Conservation (phyloP, 164 flowering plant species). For the Akebia trifoliata region DNA sequence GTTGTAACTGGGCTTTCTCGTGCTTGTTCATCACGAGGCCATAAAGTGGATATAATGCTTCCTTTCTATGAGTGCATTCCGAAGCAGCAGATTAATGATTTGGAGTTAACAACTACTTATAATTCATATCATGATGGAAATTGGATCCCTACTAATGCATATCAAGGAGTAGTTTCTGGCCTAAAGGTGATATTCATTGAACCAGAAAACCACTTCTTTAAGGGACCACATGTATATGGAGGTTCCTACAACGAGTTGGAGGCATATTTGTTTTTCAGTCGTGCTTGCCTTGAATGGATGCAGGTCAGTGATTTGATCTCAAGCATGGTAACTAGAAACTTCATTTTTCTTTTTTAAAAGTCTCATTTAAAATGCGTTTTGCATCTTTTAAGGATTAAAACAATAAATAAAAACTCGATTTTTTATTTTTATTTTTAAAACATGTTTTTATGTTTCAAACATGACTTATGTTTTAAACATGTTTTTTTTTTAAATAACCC, state of each 20-base stretch:
- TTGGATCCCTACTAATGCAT: conserved; percentile 51
- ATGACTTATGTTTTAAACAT: no score
- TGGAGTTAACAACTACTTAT: conserved; percentile 33
- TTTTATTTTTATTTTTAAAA: no score
- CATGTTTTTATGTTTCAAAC: no score
- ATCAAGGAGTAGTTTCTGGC: conserved; percentile 49
- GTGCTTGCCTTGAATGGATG: conserved; percentile 78
- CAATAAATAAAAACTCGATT: no score
- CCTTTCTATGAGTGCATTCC: conserved; percentile 66
- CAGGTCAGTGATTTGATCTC: conserved; percentile 39
- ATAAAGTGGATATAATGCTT: conserved; percentile 56
- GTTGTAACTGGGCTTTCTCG: conserved; percentile 78
- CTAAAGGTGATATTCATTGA: conserved; percentile 51
- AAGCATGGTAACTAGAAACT: neutral
- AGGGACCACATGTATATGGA: conserved; percentile 54
- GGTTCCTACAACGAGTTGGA: conserved; percentile 66
- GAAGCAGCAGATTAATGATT: conserved; percentile 38
- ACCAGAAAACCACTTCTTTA: conserved; percentile 52
- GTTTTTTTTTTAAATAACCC: no score
- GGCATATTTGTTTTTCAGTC: conserved; percentile 62
- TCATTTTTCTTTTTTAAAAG: neutral
- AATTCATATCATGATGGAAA: conserved; percentile 50
- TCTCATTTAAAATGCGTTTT: no score
- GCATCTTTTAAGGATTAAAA: no score
- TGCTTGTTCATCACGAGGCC: conserved; percentile 53